Evolutionary conservation across 2,329 filamentous ascomycete genomes (phyloP).

Genomic region (Ascochyta pisi): DNA sequence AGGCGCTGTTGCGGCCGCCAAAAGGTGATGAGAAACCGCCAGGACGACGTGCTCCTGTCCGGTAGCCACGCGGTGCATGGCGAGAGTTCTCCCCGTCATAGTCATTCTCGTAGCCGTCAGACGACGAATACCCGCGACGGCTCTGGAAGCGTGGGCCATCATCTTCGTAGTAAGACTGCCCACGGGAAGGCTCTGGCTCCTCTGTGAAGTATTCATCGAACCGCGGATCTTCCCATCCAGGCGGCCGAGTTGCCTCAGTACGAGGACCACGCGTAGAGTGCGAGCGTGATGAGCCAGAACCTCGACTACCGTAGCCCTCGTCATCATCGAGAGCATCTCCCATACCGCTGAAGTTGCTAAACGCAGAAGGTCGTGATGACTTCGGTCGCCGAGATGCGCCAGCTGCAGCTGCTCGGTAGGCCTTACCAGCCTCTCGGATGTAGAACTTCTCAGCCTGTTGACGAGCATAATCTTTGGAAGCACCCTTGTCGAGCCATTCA

Average conservation of each 20-base stretch:
- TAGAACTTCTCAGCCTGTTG: background rate
- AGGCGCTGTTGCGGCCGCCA: background rate
- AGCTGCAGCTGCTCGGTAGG: background rate
- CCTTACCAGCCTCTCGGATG: background rate
- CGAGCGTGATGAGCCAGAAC: background rate
- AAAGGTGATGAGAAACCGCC: background rate
- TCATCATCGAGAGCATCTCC: background rate
- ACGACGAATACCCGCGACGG: background rate
- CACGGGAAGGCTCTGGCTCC: background rate
- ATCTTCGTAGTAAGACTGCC: background rate
- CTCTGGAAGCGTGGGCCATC: background rate
- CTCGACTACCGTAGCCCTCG: background rate
- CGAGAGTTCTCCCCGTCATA: background rate
- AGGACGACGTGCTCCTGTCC: background rate
- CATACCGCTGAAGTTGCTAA: background rate
- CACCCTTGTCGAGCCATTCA: background rate
- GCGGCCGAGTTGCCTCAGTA: background rate
- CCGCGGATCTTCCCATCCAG: background rate
- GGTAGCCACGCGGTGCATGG: background rate
- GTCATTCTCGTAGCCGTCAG: background rate
- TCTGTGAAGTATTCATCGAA: background rate
- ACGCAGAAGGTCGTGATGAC: background rate
- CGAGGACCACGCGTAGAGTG: background rate
- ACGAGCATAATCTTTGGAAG: background rate
- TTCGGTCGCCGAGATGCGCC: background rate